A percentile compares a stretch with the other conserved stretches of the same genome.
Conservation (phyloP, 73 alveolate species). For the Tetrahymena borealis region DNA sequence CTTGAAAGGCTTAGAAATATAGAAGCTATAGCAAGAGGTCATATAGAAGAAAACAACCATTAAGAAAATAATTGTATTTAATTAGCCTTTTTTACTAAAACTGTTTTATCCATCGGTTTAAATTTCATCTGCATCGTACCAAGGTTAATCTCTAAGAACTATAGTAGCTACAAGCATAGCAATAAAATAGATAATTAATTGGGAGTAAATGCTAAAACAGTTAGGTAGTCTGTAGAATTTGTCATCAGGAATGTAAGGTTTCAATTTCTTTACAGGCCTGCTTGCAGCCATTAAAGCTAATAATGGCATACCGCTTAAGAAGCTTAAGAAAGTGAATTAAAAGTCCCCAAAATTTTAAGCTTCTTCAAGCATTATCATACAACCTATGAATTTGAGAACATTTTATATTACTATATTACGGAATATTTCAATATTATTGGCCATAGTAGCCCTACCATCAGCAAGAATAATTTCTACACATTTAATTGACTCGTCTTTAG, state of each 20-base stretch:
- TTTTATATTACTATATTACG: neutral
- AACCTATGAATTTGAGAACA: neutral
- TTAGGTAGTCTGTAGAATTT: neutral
- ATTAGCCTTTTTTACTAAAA: neutral
- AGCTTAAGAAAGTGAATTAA: neutral
- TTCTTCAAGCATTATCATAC: neutral
- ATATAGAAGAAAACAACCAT: neutral
- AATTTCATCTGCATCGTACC: neutral
- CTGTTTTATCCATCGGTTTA: neutral
- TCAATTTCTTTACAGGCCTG: neutral
- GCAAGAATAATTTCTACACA: constrained; percentile 16
- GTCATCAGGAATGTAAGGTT: neutral
- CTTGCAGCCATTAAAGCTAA: neutral
- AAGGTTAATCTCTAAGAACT: neutral
- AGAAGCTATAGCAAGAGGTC: neutral
- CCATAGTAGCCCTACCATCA: constrained; percentile 33
- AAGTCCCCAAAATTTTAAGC: neutral
- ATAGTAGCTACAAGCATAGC: neutral
- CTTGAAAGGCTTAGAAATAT: neutral
- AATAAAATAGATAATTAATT: neutral
- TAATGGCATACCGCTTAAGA: neutral
- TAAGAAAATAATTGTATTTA: neutral
- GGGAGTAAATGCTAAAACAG: neutral
- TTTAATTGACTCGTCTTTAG: constrained; percentile 8
- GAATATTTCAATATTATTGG: constrained; percentile 19